Conservation (phyloP, 192 early-diverging fungal species). For the Geranomyces variabilis region DNA sequence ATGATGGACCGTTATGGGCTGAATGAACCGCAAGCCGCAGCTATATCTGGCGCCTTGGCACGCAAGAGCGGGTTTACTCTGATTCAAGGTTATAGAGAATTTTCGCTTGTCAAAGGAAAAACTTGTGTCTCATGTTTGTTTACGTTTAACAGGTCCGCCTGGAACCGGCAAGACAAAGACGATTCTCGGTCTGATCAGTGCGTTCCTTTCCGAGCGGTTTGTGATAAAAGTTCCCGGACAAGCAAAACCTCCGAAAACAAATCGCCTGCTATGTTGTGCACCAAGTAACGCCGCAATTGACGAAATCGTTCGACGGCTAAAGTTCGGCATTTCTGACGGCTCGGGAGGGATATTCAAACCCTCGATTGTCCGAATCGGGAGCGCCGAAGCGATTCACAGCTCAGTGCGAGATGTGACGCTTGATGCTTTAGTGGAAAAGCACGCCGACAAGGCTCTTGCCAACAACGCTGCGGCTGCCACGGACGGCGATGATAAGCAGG, state of each 20-base stretch:
- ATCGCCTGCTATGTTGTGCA: slow-evolving; percentile 84
- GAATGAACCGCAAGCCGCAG: slow-evolving; percentile 91
- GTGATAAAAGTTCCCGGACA: slow-evolving; percentile 35
- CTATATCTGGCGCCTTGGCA: slow-evolving; percentile 70
- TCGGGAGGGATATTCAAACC: slow-evolving; percentile 63
- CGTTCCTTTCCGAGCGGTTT: slow-evolving; percentile 51
- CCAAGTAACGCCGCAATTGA: slow-evolving; percentile 96
- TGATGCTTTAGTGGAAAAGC: slow-evolving; percentile 15
- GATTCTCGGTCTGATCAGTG: slow-evolving; percentile 80
- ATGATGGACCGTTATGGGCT: slow-evolving; percentile 67
- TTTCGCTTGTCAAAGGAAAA: background rate
- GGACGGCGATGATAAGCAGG: slow-evolving; percentile 23
- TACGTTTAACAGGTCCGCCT: slow-evolving; percentile 34
- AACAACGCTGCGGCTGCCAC: background rate
- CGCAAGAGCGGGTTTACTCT: slow-evolving; percentile 78
- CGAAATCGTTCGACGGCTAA: slow-evolving; percentile 88
- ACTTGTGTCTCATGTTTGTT: background rate
- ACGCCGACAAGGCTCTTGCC: background rate
- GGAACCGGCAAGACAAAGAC: slow-evolving; percentile 88
- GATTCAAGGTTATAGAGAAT: slow-evolving; percentile 67
- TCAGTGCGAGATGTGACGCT: slow-evolving; percentile 62
- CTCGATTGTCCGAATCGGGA: slow-evolving; percentile 84
- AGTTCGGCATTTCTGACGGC: slow-evolving; percentile 67
- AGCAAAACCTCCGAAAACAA: slow-evolving; percentile 20
- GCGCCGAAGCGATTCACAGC: slow-evolving; percentile 69